Evolutionary conservation across 1,284 basidiomycete genomes (phyloP).

Genomic region (Boletus chippewaensis): DNA sequence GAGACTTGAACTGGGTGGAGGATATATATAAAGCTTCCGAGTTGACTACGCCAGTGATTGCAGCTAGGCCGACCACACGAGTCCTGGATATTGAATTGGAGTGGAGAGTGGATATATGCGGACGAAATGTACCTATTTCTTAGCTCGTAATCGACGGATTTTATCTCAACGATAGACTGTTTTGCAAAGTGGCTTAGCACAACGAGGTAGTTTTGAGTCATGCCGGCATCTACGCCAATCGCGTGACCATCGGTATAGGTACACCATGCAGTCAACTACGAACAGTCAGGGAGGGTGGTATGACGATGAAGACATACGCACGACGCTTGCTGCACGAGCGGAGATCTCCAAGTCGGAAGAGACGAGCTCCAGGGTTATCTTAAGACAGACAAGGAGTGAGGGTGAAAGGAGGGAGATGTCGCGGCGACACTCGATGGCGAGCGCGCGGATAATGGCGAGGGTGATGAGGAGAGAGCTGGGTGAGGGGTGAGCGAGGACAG

Average conservation of each 20-base stretch:
- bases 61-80: conserved; percentile 80
- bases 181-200: conserved; percentile 64
- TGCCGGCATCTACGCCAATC: conserved; percentile 67
- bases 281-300: not conserved
- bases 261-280: conserved; percentile 86
- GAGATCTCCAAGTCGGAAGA: conserved; percentile 78
- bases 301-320: conserved; percentile 36
- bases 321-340: conserved; percentile 77
- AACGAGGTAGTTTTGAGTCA: conserved; percentile 68
- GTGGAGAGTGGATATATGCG: not conserved
- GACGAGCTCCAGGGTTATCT: conserved; percentile 56
- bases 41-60: conserved; percentile 73
- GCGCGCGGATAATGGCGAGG: conserved; percentile 75
- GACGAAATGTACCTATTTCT: conserved; percentile 51
- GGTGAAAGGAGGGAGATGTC: conserved; percentile 81
- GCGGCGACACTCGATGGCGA: conserved; percentile 86
- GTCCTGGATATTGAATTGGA: conserved; percentile 43
- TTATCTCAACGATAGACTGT: conserved; percentile 46
- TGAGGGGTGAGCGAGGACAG: not conserved
- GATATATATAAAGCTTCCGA: conserved; percentile 84
- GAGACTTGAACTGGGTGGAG: conserved; percentile 65
- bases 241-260: conserved; percentile 83
- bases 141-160: conserved; percentile 53
- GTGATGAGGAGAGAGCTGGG: conserved; percentile 79
- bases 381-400: conserved; percentile 71